Conservation (phyloP, 2,329 filamentous ascomycete species). For the Fusarium temperatum region DNA sequence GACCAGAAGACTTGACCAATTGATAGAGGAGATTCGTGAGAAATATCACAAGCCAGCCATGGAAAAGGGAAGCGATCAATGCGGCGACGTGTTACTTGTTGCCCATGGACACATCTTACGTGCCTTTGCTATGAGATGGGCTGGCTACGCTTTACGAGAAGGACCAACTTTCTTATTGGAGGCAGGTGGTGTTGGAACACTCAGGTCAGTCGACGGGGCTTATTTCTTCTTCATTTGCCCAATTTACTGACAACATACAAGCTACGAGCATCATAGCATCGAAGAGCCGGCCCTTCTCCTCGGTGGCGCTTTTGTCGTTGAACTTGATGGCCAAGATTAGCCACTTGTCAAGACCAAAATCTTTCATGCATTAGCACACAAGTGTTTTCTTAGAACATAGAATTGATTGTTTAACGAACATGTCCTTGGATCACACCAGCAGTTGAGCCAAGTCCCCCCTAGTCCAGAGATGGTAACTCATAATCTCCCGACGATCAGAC, state of each 20-base stretch:
- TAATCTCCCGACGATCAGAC: slow-evolving; percentile 22
- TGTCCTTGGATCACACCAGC: slow-evolving; percentile 1
- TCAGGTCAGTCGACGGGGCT: slow-evolving; percentile 65
- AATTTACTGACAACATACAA: slow-evolving; percentile 44
- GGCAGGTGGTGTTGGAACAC: slow-evolving; percentile 82
- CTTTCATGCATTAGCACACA: background rate
- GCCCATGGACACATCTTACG: slow-evolving; percentile 91
- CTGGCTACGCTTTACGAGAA: slow-evolving; percentile 75
- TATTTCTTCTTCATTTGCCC: background rate
- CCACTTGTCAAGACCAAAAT: background rate
- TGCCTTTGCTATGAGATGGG: slow-evolving; percentile 89
- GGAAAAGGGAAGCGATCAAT: slow-evolving; percentile 55
- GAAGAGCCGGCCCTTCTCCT: slow-evolving; percentile 82
- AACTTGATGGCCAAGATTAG: slow-evolving; percentile 41
- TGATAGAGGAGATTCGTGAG: slow-evolving; percentile 79
- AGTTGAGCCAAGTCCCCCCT: background rate
- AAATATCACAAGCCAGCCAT: slow-evolving; percentile 72
- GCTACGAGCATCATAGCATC: slow-evolving; percentile 82
- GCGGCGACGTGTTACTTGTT: slow-evolving; percentile 67
- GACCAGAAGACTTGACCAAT: slow-evolving; percentile 73
- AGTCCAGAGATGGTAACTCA: slow-evolving; percentile 14
- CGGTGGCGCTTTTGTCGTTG: slow-evolving; percentile 74
- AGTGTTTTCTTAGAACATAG: slow-evolving; percentile 8
- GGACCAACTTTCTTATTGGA: slow-evolving; percentile 86
- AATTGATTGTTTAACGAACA: slow-evolving; percentile 22